Evolutionary conservation across 2,329 filamentous ascomycete genomes (phyloP), one percentile per base, ranked within the genome.

Genomic region (Myriosclerotinia duriaeana): DNA sequence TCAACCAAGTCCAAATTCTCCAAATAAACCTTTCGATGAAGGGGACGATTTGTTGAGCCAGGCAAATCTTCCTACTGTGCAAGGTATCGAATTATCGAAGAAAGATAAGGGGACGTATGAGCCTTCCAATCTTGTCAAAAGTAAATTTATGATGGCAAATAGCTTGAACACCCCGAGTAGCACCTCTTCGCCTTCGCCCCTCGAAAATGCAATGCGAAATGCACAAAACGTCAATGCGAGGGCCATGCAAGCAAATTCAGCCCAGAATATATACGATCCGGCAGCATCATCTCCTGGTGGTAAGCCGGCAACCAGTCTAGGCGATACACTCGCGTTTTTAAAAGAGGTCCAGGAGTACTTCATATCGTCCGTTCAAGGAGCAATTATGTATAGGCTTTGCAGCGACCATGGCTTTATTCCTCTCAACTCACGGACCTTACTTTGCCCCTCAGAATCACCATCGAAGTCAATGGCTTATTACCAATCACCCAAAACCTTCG

Each of bases 351-450:
- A 77, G 62, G 75, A 77, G 59, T 68, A 70, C 20, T 76, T 77
- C 50, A 73, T 77, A 56, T 76, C 76, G 55, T 72, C 76, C 15
- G 73, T 77, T 26, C 72, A 77, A 38, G 72, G 71, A 26, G 74
- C 74, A 26, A 67, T 77, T 36, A 68, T 73, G 3, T 75, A 73
- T 68, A 69, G 71, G 58, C 74, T 77, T 58, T 76, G 75, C 64
- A 72, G 71, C 55, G 73, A 75, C 53, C 69, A 75, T 53, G 69
- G 70, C 20, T 75, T 72, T 55, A 71, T 77, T 58, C 74, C 75
- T 42, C 67, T 77, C 36, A 77, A 76, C 69, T 72, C 76, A 20
- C 72, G 75, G 60, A 77, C 76, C 48, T 66, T 77, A 65, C 71
- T 76, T 58, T 66, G 70, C 26, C 70, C 66, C 38, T 40, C 67